Percentiles rank a stretch among this genome's conserved stretches.
Evolutionary conservation across 2,329 filamentous ascomycete species (phyloP).

Genomic region (Verticillium albo-atrum): DNA sequence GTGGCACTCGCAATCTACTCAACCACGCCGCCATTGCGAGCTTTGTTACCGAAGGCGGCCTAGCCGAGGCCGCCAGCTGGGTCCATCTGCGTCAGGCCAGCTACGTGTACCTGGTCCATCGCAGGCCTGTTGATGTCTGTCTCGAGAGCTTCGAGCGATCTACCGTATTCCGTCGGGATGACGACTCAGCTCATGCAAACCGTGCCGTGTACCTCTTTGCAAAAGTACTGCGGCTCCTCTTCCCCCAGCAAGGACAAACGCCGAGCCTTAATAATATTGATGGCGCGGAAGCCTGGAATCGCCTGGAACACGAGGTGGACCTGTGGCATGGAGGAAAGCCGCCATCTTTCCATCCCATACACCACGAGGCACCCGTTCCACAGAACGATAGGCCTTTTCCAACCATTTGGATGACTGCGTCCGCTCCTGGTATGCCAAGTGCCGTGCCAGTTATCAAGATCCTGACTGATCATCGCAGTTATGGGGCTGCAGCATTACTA

Average conservation of each 20-base stretch:
- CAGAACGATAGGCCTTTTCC: conserved; percentile 22
- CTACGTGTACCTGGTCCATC: conserved; percentile 26
- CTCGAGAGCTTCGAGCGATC: conserved; percentile 14
- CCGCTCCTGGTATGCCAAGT: conserved; percentile 21
- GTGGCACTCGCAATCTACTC: conserved; percentile 30
- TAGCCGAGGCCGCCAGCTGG: conserved; percentile 34
- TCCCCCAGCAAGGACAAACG: neutral
- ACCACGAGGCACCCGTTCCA: conserved; percentile 20
- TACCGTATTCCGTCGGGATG: conserved; percentile 9
- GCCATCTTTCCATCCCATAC: conserved; percentile 25
- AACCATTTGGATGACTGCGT: conserved; percentile 27
- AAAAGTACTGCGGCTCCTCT: conserved; percentile 17
- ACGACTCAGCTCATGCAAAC: conserved; percentile 15
- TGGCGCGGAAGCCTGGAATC: neutral
- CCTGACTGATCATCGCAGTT: conserved; percentile 13
- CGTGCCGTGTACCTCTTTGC: conserved; percentile 15
- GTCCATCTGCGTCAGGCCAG: conserved; percentile 34
- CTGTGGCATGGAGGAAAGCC: conserved; percentile 23
- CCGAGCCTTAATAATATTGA: neutral
- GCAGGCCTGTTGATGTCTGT: conserved; percentile 12
- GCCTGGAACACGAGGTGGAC: conserved; percentile 14
- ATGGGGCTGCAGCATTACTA: conserved; percentile 33
- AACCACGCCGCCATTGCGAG: conserved; percentile 26
- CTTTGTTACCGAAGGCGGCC: conserved; percentile 29
- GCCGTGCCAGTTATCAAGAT: neutral